These are phyloP conservation scores for Leishmania braziliensis DNA, from an alignment of 208 protist species.

Conservation along the genomic window DNA sequence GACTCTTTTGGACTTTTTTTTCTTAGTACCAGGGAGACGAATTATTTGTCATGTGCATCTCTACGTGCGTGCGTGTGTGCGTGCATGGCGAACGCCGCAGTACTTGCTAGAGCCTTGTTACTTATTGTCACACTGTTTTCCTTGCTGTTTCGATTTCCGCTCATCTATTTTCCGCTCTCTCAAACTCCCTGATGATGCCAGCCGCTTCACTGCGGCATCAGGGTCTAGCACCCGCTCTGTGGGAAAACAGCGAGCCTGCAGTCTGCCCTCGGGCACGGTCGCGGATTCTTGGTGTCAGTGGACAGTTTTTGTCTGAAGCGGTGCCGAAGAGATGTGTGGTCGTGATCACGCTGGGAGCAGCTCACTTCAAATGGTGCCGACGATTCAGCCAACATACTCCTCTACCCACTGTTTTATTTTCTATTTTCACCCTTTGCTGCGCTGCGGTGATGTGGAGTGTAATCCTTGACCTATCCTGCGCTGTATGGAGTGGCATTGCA, in stretches of 20 bases:
- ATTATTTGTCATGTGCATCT: not conserved
- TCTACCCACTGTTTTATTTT: conserved; percentile 2
- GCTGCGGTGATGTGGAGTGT: not conserved
- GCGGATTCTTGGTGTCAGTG: not conserved
- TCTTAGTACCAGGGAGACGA: not conserved
- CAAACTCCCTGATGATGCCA: not conserved
- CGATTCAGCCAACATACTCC: not conserved
- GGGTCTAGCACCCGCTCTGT: not conserved
- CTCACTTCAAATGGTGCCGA: not conserved
- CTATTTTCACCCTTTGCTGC: too few relatives aligned
- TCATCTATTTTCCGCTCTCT: conserved; percentile 7
- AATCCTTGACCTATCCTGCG: too few relatives aligned
- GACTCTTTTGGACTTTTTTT: not conserved
- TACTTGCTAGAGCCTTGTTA: not conserved
- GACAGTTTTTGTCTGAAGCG: not conserved
- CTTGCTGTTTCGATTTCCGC: not conserved
- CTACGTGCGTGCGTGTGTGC: not conserved
- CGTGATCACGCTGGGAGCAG: not conserved
- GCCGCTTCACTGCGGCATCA: not conserved
- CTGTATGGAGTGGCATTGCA: too few relatives aligned
- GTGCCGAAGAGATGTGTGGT: not conserved
- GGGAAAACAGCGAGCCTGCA: not conserved
- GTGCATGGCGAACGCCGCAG: not conserved
- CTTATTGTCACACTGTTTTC: not conserved
- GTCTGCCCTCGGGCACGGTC: not conserved